Base-by-base conservation (phyloP, 768 basidiomycete genomes). In the Tremella mesenterica region DNA sequence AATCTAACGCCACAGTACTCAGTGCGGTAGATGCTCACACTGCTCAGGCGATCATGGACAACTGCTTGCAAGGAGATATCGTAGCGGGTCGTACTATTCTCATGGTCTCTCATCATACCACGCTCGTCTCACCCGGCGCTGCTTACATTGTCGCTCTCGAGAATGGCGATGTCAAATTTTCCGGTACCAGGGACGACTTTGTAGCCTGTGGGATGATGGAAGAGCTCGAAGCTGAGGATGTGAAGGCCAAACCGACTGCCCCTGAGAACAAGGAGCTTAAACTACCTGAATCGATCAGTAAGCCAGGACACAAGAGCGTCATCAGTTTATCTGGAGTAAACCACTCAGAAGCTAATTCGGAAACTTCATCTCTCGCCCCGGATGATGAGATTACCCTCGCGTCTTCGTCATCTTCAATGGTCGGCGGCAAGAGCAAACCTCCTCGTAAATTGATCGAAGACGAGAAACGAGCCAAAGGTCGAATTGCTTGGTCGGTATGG, bases 61-160 rank as follows among this genome's bases (percentile, higher is more conserved):
- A 88, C 49, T 91, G 88, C 62, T 76, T 97, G 20, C 77, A 79
- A 58, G 90, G 92, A 7, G 83, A 85, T 44, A 75, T 95, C 36
- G 78, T 90, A 68, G 72, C 75, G n/a, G 83, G 81, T 16, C 79
- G 91, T 44, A 95, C 92, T 0, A 75, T 93, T 45, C 78, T 96
- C 41, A 78, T 97, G 21, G 90, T 95, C 47, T 95, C 92, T 2
- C 93, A 99, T 66, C 90, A 93, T 65, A 86, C 95, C 29, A 86
- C 90, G 65, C 78, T 97, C 3, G 90, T 88, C 64, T 79, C 82
- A 2, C 81, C 86, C 1, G 85, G 81, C 27, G 88, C 92, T 1
- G 76, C 74, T 23, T 91, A 88, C 71, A 78, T 96, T 59, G 85
- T 93, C 16, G 63, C 69, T 14, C 59, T 73, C 1, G 69, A 70